Conservation (phyloP, 768 basidiomycete species). For the Lentinula detonsa region DNA sequence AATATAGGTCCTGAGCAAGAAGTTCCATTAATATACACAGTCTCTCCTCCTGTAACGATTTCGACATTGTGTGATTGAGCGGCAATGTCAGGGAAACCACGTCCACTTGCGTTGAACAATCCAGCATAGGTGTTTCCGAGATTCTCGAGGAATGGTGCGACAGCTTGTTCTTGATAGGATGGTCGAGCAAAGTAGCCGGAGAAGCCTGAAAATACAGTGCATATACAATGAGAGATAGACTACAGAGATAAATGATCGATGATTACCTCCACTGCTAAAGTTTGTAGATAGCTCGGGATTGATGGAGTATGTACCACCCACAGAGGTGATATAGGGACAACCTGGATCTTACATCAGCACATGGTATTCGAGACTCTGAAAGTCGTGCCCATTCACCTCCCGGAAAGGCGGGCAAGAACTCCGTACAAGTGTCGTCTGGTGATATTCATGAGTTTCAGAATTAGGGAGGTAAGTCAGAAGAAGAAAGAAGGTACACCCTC, state of each 20-base stretch:
- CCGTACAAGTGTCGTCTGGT: conserved; percentile 22
- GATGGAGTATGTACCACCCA: conserved; percentile 31
- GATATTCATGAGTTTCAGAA: conserved; percentile 13
- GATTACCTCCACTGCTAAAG: conserved; percentile 9
- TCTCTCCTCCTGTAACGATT: conserved; percentile 1
- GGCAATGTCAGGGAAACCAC: conserved; percentile 11
- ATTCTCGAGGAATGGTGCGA: conserved; percentile 22
- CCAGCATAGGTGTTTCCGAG: conserved; percentile 30
- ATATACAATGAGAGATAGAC: not conserved
- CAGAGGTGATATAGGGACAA: conserved; percentile 29
- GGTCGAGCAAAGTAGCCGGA: conserved; percentile 22
- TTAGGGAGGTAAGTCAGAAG: not conserved
- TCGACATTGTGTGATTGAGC: conserved; percentile 8
- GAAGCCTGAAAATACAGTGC: conserved; percentile 6
- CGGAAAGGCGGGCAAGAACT: conserved; percentile 34
- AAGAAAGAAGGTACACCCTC: too few species aligned
- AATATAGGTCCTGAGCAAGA: conserved; percentile 39
- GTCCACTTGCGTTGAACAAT: conserved; percentile 31
- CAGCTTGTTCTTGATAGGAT: conserved; percentile 29
- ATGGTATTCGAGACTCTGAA: not conserved
- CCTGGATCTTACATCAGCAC: not conserved
- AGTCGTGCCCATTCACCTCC: not conserved
- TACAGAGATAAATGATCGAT: not conserved
- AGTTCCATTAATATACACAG: conserved; percentile 29
- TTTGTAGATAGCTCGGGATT: conserved; percentile 13